Percentiles rank a stretch among this genome's conserved stretches.
phyloP scores from a whole-genome alignment of 202 grass and related monocot genomes.

The Saccharum hybrid region DNA sequence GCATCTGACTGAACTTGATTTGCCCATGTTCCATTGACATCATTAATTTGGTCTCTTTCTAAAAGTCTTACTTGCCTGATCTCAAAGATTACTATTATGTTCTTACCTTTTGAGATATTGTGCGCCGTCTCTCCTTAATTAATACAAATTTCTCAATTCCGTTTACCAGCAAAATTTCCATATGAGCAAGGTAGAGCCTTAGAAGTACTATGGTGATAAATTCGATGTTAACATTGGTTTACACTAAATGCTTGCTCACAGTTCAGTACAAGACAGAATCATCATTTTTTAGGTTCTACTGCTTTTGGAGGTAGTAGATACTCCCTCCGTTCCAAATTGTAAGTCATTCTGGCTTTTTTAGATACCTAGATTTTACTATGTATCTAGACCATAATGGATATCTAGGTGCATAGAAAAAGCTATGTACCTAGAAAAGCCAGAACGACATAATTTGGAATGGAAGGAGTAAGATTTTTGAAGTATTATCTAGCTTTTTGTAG shows the following conservation, averaged over 20 bases:
- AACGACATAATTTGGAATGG: neutral
- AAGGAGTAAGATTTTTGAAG: neutral
- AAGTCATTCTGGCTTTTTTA: neutral
- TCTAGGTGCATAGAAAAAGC: neutral
- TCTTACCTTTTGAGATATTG: neutral
- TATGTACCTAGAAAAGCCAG: neutral
- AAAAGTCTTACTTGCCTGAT: slow-evolving; percentile 11
- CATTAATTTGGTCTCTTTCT: neutral
- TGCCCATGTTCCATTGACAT: neutral
- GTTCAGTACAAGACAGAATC: neutral
- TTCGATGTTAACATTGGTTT: neutral
- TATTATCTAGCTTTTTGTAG: slow-evolving; percentile 29
- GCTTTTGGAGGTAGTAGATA: neutral
- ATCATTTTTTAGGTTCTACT: slow-evolving; percentile 1
- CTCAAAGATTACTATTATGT: slow-evolving; percentile 11
- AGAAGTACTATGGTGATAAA: slow-evolving; percentile 2
- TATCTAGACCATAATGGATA: neutral
- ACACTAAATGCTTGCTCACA: slow-evolving; percentile 7
- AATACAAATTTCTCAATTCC: slow-evolving; percentile 14
- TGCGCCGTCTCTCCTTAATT: neutral
- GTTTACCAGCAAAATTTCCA: neutral
- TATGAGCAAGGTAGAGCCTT: neutral
- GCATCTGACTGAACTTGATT: slow-evolving; percentile 17
- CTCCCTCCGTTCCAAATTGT: neutral
- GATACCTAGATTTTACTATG: neutral